These are phyloP conservation scores for Termitomyces sp. DNA, from an alignment of 768 basidiomycete genomes.

Conservation along the genomic window DNA sequence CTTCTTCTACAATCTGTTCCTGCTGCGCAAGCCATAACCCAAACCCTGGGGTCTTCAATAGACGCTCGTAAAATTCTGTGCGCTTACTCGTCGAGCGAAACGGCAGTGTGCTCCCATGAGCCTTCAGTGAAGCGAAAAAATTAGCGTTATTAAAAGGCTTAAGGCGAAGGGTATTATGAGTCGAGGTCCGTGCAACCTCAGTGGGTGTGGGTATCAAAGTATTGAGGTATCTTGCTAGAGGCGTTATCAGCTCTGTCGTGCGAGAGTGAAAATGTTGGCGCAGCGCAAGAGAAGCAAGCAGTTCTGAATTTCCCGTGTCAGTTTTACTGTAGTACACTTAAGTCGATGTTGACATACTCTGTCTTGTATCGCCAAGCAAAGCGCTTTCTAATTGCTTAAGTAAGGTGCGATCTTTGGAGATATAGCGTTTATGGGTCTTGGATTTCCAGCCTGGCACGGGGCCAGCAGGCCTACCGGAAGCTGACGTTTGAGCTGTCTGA, in stretches of 20 bases:
- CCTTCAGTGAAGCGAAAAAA: slow-evolving; percentile 71
- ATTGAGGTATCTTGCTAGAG: slow-evolving; percentile 87
- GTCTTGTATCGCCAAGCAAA: slow-evolving; percentile 37
- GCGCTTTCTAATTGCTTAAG: slow-evolving; percentile 71
- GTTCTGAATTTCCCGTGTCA: slow-evolving; percentile 31
- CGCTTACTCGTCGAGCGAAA: slow-evolving; percentile 64
- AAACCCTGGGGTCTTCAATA: slow-evolving; percentile 73
- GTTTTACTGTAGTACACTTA: neutral
- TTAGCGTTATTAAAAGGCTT: slow-evolving; percentile 65
- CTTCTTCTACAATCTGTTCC: slow-evolving; percentile 61
- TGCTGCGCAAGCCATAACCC: slow-evolving; percentile 76
- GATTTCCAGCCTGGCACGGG: slow-evolving; percentile 74
- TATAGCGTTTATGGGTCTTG: slow-evolving; percentile 74
- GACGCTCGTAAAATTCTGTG: slow-evolving; percentile 72
- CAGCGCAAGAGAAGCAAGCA: slow-evolving; percentile 59
- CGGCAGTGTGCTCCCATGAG: slow-evolving; percentile 64
- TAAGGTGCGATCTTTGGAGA: slow-evolving; percentile 76
- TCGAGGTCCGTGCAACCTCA: slow-evolving; percentile 35
- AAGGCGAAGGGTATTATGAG: slow-evolving; percentile 35
- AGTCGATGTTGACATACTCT: slow-evolving; percentile 39
- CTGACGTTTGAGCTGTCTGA: slow-evolving; percentile 16
- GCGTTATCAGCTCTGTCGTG: slow-evolving; percentile 82
- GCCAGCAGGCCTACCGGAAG: slow-evolving; percentile 32
- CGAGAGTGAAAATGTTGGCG: slow-evolving; percentile 81
- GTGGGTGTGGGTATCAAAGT: slow-evolving; percentile 74